Percentiles rank a stretch among this genome's conserved stretches.
phyloP scores from a whole-genome alignment of 2,329 filamentous ascomycete genomes.

The Fusarium domesticum region DNA sequence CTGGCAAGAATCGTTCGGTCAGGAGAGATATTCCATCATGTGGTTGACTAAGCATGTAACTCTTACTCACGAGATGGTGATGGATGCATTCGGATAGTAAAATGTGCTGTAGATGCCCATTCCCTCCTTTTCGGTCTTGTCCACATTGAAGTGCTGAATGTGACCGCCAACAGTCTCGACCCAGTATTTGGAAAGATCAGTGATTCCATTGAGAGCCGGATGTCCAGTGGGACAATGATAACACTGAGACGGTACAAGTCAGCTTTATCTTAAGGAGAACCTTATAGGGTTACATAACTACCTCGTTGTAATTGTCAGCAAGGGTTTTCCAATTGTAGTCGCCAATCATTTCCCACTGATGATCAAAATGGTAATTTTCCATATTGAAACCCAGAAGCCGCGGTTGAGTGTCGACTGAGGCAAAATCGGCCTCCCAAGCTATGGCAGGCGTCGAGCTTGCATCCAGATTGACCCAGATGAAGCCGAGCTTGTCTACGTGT shows the following conservation, averaged over 20 bases:
- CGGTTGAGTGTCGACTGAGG: conserved; percentile 42
- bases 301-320: conserved; percentile 60
- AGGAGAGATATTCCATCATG: background rate
- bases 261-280: background rate
- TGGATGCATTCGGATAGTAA: conserved; percentile 29
- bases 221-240: conserved; percentile 60
- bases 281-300: background rate
- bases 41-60: background rate
- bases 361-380: conserved; percentile 52
- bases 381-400: conserved; percentile 44
- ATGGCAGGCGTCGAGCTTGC: conserved; percentile 39
- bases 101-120: background rate
- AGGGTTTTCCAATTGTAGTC: conserved; percentile 59
- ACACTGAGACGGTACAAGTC: conserved; percentile 38
- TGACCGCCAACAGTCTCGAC: conserved; percentile 46
- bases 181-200: conserved; percentile 45
- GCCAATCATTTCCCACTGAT: conserved; percentile 53
- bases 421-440: conserved; percentile 50
- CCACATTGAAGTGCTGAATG: conserved; percentile 45
- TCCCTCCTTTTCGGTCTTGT: conserved; percentile 21
- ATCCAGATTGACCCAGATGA: conserved; percentile 57
- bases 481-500: conserved; percentile 49
- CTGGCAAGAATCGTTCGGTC: conserved; percentile 26
- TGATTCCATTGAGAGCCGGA: conserved; percentile 46
- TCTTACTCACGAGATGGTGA: conserved; percentile 45